Evolutionary conservation across 495 filamentous ascomycete species (phyloP).

Genomic region (Hypoxylon intermedium): DNA sequence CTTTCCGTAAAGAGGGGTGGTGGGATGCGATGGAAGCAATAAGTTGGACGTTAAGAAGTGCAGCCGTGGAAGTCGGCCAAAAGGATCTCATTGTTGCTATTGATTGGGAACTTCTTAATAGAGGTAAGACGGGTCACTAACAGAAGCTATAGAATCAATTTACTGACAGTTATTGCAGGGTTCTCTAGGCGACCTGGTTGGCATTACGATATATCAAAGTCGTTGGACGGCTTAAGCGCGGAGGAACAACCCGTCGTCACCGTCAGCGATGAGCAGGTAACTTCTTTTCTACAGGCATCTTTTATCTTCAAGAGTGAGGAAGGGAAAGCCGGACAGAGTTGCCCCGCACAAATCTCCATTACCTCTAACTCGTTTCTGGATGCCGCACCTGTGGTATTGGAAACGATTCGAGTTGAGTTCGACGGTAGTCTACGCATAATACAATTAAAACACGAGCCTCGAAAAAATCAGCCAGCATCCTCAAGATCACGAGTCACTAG

Average conservation of each 20-base stretch:
- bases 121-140: conserved; percentile 56
- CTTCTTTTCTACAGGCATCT: conserved; percentile 73
- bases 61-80: conserved; percentile 69
- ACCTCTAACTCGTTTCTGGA: conserved; percentile 69
- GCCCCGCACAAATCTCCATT: conserved; percentile 75
- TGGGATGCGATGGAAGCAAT: conserved; percentile 75
- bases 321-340: conserved; percentile 82
- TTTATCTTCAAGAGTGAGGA: conserved; percentile 77
- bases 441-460: conserved; percentile 47
- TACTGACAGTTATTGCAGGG: conserved; percentile 46
- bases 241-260: conserved; percentile 68
- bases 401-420: conserved; percentile 69
- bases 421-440: conserved; percentile 72
- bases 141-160: conserved; percentile 12
- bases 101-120: conserved; percentile 83
- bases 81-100: conserved; percentile 72
- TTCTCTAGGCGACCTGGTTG: conserved; percentile 68
- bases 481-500: conserved; percentile 34
- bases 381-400: conserved; percentile 69
- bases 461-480: conserved; percentile 1
- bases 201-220: conserved; percentile 77
- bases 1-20: conserved; percentile 83
- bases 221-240: conserved; percentile 63
- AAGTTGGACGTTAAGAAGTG: conserved; percentile 75
- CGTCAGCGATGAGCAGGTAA: conserved; percentile 69